Conservation (phyloP, 2,329 filamentous ascomycete species). For the Colletotrichum sp. region DNA sequence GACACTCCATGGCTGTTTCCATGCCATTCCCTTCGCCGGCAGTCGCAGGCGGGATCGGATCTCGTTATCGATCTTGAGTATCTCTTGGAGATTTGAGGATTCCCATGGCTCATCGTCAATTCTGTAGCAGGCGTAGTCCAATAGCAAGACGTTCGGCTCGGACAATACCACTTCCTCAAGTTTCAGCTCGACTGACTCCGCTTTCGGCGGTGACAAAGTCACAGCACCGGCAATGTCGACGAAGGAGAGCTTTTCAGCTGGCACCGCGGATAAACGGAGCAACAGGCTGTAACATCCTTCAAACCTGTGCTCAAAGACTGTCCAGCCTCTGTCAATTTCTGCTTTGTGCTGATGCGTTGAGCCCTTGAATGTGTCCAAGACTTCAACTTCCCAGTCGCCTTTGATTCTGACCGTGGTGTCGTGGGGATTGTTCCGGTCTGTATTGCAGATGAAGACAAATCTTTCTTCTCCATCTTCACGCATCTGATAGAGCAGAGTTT, state of each 20-base stretch:
- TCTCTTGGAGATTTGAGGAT: conserved; percentile 21
- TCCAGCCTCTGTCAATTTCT: conserved; percentile 24
- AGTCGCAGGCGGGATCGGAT: conserved; percentile 28
- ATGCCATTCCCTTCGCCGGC: conserved; percentile 28
- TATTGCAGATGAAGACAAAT: conserved; percentile 36
- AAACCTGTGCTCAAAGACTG: conserved; percentile 27
- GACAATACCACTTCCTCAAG: conserved; percentile 23
- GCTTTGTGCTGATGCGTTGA: conserved; percentile 6
- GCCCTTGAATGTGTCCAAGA: conserved; percentile 32
- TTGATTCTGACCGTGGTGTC: conserved; percentile 27
- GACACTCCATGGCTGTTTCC: conserved; percentile 31
- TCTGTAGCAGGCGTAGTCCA: conserved; percentile 32
- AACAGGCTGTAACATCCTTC: conserved; percentile 34
- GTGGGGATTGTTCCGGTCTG: conserved; percentile 24
- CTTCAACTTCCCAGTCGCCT: conserved; percentile 29
- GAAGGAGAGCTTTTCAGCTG: not conserved
- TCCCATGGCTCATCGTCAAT: conserved; percentile 26
- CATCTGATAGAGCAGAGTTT: conserved; percentile 33
- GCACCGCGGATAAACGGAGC: conserved; percentile 19
- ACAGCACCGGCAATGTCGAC: not conserved
- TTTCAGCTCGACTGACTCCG: not conserved
- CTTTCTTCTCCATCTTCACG: conserved; percentile 30
- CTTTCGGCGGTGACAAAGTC: not conserved
- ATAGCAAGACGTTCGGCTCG: conserved; percentile 33
- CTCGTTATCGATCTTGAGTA: conserved; percentile 33